Evolutionary conservation across 1,284 basidiomycete species (phyloP).

Genomic region (Thecaphora thlaspeos): DNA sequence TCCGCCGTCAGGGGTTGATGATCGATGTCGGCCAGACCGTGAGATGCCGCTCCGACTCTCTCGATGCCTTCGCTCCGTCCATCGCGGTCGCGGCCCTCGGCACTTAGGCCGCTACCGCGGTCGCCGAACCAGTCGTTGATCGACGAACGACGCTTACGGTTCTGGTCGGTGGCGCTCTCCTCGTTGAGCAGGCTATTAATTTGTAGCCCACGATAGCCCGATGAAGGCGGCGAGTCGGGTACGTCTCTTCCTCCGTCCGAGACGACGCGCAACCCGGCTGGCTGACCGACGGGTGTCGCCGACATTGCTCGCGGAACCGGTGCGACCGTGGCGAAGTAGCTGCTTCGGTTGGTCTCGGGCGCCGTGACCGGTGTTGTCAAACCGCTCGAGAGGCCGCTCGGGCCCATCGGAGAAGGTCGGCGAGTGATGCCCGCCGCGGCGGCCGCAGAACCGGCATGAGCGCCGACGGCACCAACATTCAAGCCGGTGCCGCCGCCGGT

Average conservation of each 20-base stretch:
- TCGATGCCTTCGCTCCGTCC: slow-evolving; percentile 16
- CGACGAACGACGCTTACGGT: slow-evolving; percentile 17
- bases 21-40: slow-evolving; percentile 9
- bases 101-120: slow-evolving; percentile 1
- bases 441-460: slow-evolving; percentile 12
- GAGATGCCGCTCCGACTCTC: slow-evolving; percentile 8
- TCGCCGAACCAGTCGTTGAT: slow-evolving; percentile 39
- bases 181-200: slow-evolving; percentile 48
- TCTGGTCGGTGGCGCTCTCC: slow-evolving; percentile 10
- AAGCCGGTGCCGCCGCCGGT: background rate
- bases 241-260: slow-evolving; percentile 11
- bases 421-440: background rate
- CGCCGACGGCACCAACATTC: too few species aligned
- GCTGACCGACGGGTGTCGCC: slow-evolving; percentile 1
- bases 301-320: background rate
- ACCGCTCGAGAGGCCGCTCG: too few species aligned
- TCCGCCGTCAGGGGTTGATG: background rate
- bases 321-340: slow-evolving; percentile 1
- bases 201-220: slow-evolving; percentile 31
- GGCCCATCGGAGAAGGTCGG: background rate
- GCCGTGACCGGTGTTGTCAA: background rate
- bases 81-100: slow-evolving; percentile 5
- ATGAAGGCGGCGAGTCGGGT: slow-evolving; percentile 16
- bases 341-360: background rate
- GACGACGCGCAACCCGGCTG: slow-evolving; percentile 8